Base-by-base conservation (phyloP, 148 eudicot species). In the Chenopodium suecicum region DNA sequence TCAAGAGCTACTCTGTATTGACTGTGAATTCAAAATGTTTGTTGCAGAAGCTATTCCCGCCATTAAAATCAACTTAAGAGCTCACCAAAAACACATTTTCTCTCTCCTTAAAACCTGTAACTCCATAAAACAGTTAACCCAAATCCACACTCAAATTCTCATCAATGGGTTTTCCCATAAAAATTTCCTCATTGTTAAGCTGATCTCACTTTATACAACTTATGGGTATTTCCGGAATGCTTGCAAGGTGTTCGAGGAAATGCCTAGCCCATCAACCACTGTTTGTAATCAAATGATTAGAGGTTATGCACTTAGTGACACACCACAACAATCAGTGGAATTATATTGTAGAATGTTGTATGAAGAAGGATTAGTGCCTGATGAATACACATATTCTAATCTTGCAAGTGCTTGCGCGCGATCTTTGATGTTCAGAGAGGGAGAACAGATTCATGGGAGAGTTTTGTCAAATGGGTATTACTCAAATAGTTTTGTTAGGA, bases 241-340 rank as follows among this genome's bases (percentile, higher is more conserved):
- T 64, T 81, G 62, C 76, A 73, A 75, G 60, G 75, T 84, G 70
- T 90, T 93, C 79, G 27, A 83, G 7, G 73, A 66, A 64, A 75
- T 90, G n/a, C 77, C 82, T 29, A 77, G 58, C 44, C 94, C 97
- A 23, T 89, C 83, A 41, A 85, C 88, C 67, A 69, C 76, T 10
- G 68, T 79, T 34, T 93, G 90, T 86, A 93, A 91, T 73, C 94
- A 93, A 70, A 77, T 93, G 70, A 88, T 91, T 44, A 82, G 94
- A 79, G 78, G 86, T 14, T 82, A 86, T 82, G 77, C 81, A 37
- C 65, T 47, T 19, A n/a, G 79, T 73, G 80, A 52, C 41, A 74
- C 78, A 12, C 84, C 87, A 4, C 34, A 56, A 3, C 80, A 87
- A 16, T 74, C 92, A 7, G 60, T 91, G 16, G 82, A 83, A 37